Evolutionary conservation across 2,329 filamentous ascomycete genomes (phyloP), one percentile per base, ranked within the genome.

Genomic region (Rhynchosporium agropyri): DNA sequence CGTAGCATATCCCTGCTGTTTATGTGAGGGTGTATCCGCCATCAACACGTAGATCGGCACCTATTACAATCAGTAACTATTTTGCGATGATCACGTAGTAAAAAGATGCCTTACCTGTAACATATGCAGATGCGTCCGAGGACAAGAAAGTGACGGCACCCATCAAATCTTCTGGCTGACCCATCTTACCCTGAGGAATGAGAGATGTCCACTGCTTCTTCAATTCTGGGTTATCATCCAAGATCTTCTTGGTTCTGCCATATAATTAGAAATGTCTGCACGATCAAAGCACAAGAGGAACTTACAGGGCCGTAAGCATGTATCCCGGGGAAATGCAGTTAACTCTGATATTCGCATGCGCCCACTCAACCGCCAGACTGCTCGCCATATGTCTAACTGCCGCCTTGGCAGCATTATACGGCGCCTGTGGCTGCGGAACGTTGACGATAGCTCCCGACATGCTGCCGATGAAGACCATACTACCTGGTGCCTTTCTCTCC

Each of bases 241-340:
- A 85, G 70, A 98, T 97, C 81, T 96, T 96, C 79, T 92, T 87
- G 48, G 92, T 97, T 59, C 91, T 96, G 26, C n/a, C 0, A 7
- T 40, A 4, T 3, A 40, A 26, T 66, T 57, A 61, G 20, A 48
- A 56, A 45, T 26, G 8, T 20, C 36, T 7, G 1, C 20, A 20
- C 12, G 9, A 45, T 3, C 6, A 26, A 3, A 20, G 5, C 15
- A 28, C 13, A 2, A 36, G 29, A 40, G 51, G 42, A 45, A 79
- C 89, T 85, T 82, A 94, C 90, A 97, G 79, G 63, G 92, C 90
- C 15, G 94, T 97, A 69, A 97, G 80, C 94, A 98, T 98, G 78
- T 98, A 98, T 50, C 95, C 94, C 0, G 94, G 94, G 36, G 89
- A 92, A 75, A 98, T 95, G 77, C 91, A 95, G 80, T 98, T 98